Conservation (phyloP, 768 basidiomycete genomes). For the Boletellus sp. region DNA sequence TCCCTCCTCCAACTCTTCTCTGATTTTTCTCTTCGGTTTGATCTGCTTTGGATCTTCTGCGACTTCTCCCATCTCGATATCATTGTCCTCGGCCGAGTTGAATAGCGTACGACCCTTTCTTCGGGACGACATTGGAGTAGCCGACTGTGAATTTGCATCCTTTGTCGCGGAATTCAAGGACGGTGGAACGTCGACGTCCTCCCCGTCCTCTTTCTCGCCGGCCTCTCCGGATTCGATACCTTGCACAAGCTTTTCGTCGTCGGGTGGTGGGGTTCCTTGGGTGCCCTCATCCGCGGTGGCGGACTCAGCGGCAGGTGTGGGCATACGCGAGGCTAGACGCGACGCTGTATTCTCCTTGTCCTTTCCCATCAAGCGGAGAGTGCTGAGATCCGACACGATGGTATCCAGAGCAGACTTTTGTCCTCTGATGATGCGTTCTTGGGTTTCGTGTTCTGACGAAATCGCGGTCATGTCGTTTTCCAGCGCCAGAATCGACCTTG, state of each 20-base stretch:
- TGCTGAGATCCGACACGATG: slow-evolving; percentile 59
- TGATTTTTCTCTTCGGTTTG: slow-evolving; percentile 46
- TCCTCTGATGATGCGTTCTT: slow-evolving; percentile 59
- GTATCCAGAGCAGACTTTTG: slow-evolving; percentile 66
- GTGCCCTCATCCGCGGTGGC: slow-evolving; percentile 24
- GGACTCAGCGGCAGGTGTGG: slow-evolving; percentile 48
- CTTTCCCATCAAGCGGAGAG: slow-evolving; percentile 66
- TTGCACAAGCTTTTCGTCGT: slow-evolving; percentile 37
- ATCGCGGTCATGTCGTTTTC: slow-evolving; percentile 81
- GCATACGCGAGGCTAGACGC: slow-evolving; percentile 36
- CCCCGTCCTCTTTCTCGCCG: slow-evolving; percentile 36
- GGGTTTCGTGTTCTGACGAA: slow-evolving; percentile 67
- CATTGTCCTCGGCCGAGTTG: slow-evolving; percentile 44
- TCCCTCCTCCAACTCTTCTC: slow-evolving; percentile 82
- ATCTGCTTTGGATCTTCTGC: slow-evolving; percentile 61
- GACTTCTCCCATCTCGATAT: slow-evolving; percentile 92
- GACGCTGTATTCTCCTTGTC: slow-evolving; percentile 51
- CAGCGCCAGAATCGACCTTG: slow-evolving; percentile 61
- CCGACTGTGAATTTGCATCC: slow-evolving; percentile 33
- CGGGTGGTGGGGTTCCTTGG: slow-evolving; percentile 19
- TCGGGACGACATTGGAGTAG: slow-evolving; percentile 26
- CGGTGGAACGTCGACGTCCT: slow-evolving; percentile 31
- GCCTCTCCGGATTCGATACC: slow-evolving; percentile 44
- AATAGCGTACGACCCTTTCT: slow-evolving; percentile 20
- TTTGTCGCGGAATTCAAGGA: slow-evolving; percentile 33